Evolutionary conservation across 345 rosid species (phyloP).

Genomic region (Jatropha curcas): DNA sequence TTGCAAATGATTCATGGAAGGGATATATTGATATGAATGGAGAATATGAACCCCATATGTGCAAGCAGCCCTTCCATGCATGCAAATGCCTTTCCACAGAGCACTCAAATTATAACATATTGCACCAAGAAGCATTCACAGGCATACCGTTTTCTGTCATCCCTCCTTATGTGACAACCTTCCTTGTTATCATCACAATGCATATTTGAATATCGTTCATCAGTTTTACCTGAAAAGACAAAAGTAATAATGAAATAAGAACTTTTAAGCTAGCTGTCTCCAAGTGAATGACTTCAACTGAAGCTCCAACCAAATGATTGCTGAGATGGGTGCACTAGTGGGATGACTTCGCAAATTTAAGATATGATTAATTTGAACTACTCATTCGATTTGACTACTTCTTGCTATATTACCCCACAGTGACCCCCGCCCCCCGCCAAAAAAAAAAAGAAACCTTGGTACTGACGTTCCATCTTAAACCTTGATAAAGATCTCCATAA

Average conservation of each 20-base stretch:
- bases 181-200: background rate
- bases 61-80: background rate
- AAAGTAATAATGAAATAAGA: background rate
- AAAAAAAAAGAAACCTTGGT: background rate
- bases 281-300: background rate
- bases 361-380: background rate
- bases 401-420: too few relatives aligned
- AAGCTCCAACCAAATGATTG: background rate
- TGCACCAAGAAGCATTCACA: background rate
- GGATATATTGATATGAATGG: too few relatives aligned
- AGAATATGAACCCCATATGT: too few relatives aligned
- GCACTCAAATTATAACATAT: background rate
- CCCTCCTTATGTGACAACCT: conserved; percentile 3
- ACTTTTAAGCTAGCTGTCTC: background rate
- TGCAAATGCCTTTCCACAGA: background rate
- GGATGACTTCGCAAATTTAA: background rate
- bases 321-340: background rate
- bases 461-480: background rate
- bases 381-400: background rate
- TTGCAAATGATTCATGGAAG: background rate
- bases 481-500: background rate
- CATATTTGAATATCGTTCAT: background rate
- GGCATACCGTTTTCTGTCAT: conserved; percentile 9
- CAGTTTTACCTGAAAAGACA: background rate
- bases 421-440: background rate